phyloP scores from a whole-genome alignment of 2,329 filamentous ascomycete genomes.

The Scedosporium apiospermum region DNA sequence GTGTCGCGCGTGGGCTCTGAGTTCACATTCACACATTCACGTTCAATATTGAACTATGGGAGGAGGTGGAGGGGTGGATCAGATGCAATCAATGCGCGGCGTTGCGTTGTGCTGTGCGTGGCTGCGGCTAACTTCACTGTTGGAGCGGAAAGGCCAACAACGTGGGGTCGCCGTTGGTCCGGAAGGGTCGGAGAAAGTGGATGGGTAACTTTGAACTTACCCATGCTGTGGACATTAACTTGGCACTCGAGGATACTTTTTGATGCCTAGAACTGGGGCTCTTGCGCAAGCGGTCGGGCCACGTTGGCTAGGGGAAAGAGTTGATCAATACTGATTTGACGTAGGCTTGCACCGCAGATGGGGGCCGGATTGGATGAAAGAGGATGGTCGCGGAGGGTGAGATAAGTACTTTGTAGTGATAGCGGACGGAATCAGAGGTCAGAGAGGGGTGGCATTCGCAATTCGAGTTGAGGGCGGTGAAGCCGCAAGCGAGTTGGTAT shows the following conservation, averaged over 20 bases:
- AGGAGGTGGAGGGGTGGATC: no score
- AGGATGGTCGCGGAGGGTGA: background rate
- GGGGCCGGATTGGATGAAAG: background rate
- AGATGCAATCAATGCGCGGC: no score
- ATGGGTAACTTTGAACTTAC: background rate
- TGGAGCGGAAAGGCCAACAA: background rate
- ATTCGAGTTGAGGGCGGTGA: background rate
- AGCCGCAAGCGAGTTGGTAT: background rate
- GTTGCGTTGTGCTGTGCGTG: background rate
- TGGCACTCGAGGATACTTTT: background rate
- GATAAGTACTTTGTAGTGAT: background rate
- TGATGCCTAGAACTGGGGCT: background rate
- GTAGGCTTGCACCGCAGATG: background rate
- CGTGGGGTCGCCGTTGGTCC: background rate
- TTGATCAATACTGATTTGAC: background rate
- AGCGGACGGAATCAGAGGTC: background rate
- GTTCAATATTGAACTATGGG: no score
- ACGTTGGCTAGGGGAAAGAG: background rate
- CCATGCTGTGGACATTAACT: constrained; percentile 1
- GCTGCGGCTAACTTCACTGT: background rate
- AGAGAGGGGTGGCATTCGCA: background rate
- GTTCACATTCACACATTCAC: no score
- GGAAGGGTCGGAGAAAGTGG: background rate
- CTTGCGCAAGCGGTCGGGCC: background rate
- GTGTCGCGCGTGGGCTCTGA: no score